These are phyloP conservation scores for Rhizoclosmatium sp. DNA, from an alignment of 192 early-diverging fungal species.

Conservation along the genomic window DNA sequence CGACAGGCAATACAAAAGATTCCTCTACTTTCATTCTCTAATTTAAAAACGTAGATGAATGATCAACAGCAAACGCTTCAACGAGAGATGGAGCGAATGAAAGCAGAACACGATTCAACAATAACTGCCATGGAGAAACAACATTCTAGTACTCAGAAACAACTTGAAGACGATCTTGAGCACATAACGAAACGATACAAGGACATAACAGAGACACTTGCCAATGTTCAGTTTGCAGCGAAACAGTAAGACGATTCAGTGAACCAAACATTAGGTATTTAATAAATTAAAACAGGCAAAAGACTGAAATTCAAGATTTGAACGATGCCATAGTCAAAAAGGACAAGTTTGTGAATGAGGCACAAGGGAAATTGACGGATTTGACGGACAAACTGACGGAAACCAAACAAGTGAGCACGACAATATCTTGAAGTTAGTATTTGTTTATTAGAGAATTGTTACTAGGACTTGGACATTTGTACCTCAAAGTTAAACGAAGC, in stretches of 20 bases:
- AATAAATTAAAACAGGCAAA: neutral
- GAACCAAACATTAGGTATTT: neutral
- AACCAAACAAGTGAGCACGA: neutral
- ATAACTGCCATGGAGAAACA: constrained; percentile 23
- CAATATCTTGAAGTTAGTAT: neutral
- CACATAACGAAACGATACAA: constrained; percentile 37
- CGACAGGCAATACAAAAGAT: constrained; percentile 10
- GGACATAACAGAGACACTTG: constrained; percentile 39
- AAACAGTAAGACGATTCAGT: constrained; percentile 41
- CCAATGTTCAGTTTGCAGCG: constrained; percentile 47
- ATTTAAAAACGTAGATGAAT: constrained; percentile 16
- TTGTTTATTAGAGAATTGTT: neutral
- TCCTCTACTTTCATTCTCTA: neutral
- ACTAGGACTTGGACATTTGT: too few species aligned
- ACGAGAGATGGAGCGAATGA: constrained; percentile 32
- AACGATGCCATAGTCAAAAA: neutral
- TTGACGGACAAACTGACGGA: neutral
- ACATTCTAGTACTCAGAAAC: neutral
- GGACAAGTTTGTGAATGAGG: neutral
- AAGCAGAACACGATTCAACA: constrained; percentile 8
- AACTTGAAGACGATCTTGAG: constrained; percentile 18
- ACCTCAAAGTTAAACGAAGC: too few species aligned
- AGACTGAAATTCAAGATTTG: neutral
- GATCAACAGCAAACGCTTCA: constrained; percentile 14
- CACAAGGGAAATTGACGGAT: neutral